Percentiles rank a stretch among this genome's conserved stretches.
Evolutionary conservation across 768 basidiomycete genomes (phyloP).

Genomic region (Rhizopogon sp.): DNA sequence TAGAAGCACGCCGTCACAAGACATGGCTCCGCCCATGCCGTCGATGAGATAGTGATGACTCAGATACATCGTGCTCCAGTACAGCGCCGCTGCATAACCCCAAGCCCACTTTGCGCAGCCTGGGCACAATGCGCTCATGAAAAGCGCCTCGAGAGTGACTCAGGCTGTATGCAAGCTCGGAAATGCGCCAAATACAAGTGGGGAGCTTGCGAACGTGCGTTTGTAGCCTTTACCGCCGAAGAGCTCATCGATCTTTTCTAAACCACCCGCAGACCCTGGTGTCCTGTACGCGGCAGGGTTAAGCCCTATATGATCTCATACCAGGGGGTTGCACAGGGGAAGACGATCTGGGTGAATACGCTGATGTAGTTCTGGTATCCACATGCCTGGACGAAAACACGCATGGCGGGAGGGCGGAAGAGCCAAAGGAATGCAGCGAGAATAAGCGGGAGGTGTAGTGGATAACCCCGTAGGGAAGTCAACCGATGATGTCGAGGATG

Average conservation of each 20-base stretch:
- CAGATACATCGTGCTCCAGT: conserved; percentile 99
- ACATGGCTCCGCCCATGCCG: conserved; percentile 89
- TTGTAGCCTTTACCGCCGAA: conserved; percentile 77
- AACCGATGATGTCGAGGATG: conserved; percentile 86
- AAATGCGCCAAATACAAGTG: conserved; percentile 95
- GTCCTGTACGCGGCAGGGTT: conserved; percentile 92
- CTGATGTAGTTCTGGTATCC: conserved; percentile 91
- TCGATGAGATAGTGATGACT: conserved; percentile 99
- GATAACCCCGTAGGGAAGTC: conserved; percentile 96
- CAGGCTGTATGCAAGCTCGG: conserved; percentile 89
- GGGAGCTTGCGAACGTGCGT: conserved; percentile 75
- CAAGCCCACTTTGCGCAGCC: conserved; percentile 62
- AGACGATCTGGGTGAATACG: conserved; percentile 80
- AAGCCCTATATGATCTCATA: conserved; percentile 96
- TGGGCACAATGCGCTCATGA: conserved; percentile 96
- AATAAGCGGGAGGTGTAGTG: conserved; percentile 86
- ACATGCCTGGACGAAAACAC: conserved; percentile 81
- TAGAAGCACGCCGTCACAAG: conserved; percentile 87
- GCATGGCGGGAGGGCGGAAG: conserved; percentile 77
- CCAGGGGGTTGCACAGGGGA: conserved; percentile 96
- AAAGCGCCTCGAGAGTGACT: conserved; percentile 89
- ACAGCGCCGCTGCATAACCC: conserved; percentile 80
- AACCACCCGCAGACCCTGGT: conserved; percentile 89
- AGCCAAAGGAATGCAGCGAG: conserved; percentile 86
- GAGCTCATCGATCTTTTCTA: conserved; percentile 86